A percentile compares a stretch with the other conserved stretches of the same genome.
Conservation (phyloP, 495 filamentous ascomycete species). For the Apiosordaria backusii region DNA sequence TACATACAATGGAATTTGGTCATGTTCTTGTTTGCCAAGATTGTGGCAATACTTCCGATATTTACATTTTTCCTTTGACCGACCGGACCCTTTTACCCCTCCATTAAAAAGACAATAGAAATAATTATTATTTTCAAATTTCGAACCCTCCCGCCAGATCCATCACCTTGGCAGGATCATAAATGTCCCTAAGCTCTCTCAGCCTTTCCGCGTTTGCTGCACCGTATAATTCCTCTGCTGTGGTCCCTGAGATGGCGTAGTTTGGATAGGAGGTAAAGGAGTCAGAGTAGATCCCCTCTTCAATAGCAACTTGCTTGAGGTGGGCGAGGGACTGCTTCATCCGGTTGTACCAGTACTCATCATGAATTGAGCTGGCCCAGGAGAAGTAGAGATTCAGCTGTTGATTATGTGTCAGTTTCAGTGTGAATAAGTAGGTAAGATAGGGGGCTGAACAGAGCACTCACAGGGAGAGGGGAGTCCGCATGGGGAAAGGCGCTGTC, state of each 20-base stretch:
- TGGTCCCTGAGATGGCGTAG: constrained; percentile 19
- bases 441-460: background rate
- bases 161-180: constrained; percentile 27
- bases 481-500: constrained; percentile 27
- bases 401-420: background rate
- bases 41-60: too few relatives aligned
- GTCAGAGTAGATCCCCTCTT: constrained; percentile 26
- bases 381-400: constrained; percentile 28
- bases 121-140: constrained; percentile 15
- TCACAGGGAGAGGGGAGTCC: constrained; percentile 28
- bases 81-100: too few relatives aligned
- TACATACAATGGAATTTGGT: too few relatives aligned
- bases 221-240: constrained; percentile 23
- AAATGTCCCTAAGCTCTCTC: constrained; percentile 12
- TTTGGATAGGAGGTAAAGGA: constrained; percentile 23
- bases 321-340: constrained; percentile 15
- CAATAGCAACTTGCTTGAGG: constrained; percentile 20
- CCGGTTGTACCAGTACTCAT: constrained; percentile 23
- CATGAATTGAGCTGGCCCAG: constrained; percentile 20
- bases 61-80: too few relatives aligned
- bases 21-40: too few relatives aligned
- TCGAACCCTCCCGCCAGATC: constrained; percentile 26
- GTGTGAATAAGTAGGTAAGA: too few relatives aligned
- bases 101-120: too few relatives aligned
- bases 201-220: constrained; percentile 19